A percentile compares a stretch with the other conserved stretches of the same genome.
Evolutionary conservation across 352 stramenopile species (phyloP).

Genomic region (Lagenidium giganteum): DNA sequence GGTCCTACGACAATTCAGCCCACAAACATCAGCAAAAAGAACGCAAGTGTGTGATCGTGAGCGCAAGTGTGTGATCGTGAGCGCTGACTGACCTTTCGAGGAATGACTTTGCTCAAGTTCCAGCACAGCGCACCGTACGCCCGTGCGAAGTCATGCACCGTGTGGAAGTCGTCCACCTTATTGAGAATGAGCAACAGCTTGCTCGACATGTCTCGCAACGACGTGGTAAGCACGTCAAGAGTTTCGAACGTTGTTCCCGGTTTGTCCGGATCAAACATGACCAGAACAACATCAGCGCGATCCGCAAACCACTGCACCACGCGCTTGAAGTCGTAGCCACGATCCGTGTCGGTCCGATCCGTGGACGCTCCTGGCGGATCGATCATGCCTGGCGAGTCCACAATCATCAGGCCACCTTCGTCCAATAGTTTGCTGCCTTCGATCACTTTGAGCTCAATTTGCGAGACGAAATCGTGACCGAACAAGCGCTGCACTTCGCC

Average conservation of each 20-base stretch:
- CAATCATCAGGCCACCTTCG: slow-evolving; percentile 76
- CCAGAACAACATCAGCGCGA: slow-evolving; percentile 78
- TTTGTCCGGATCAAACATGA: slow-evolving; percentile 90
- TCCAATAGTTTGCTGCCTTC: slow-evolving; percentile 59
- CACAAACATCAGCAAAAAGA: background rate
- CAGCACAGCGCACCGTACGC: slow-evolving; percentile 84
- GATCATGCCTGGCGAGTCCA: slow-evolving; percentile 87
- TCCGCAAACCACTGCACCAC: slow-evolving; percentile 86
- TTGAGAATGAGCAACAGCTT: slow-evolving; percentile 85
- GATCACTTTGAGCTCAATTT: slow-evolving; percentile 84
- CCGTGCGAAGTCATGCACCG: slow-evolving; percentile 82
- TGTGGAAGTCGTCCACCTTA: slow-evolving; percentile 87
- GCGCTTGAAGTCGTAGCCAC: slow-evolving; percentile 84
- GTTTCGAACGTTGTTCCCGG: slow-evolving; percentile 86
- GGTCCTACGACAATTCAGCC: slow-evolving; percentile 30
- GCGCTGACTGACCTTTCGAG: slow-evolving; percentile 35
- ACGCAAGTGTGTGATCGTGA: background rate
- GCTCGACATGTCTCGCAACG: slow-evolving; percentile 64
- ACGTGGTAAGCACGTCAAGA: slow-evolving; percentile 80
- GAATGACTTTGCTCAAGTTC: slow-evolving; percentile 87
- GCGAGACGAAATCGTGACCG: slow-evolving; percentile 75
- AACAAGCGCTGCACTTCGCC: slow-evolving; percentile 77
- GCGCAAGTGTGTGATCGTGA: background rate
- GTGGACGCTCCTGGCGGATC: slow-evolving; percentile 60
- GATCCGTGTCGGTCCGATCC: slow-evolving; percentile 64